Evolutionary conservation across 768 basidiomycete genomes (phyloP).

Genomic region (Pleurotus ostreatus): DNA sequence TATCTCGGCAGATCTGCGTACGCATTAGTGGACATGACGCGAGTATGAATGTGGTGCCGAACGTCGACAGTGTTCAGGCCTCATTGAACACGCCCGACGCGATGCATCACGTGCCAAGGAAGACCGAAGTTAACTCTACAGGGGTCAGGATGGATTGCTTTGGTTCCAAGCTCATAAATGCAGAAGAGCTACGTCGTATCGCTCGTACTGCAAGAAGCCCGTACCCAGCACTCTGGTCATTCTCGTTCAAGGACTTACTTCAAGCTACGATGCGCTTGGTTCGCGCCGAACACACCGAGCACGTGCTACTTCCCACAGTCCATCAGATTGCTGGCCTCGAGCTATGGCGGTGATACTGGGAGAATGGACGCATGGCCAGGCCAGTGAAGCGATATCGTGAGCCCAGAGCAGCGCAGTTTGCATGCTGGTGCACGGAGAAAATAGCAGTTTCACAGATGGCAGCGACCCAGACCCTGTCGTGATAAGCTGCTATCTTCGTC

Average conservation of each 20-base stretch:
- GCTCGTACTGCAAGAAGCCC: too few relatives aligned
- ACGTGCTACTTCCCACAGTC: too few relatives aligned
- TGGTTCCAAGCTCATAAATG: too few relatives aligned
- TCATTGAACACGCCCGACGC: conserved; percentile 3
- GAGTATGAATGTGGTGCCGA: neutral
- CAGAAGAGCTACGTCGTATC: too few relatives aligned
- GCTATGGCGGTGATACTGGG: neutral
- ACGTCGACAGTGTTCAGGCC: neutral
- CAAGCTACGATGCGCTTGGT: too few relatives aligned
- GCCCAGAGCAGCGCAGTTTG: neutral
- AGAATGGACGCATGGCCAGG: neutral
- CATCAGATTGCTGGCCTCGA: neutral
- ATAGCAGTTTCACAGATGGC: neutral
- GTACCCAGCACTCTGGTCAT: too few relatives aligned
- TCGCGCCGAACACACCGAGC: too few relatives aligned
- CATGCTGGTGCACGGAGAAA: neutral
- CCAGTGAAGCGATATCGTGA: neutral
- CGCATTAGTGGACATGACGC: neutral
- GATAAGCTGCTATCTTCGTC: conserved; percentile 4
- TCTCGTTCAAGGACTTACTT: too few relatives aligned
- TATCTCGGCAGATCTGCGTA: conserved; percentile 23
- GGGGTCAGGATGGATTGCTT: too few relatives aligned
- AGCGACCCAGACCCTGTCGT: conserved; percentile 1
- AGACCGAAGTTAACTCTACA: too few relatives aligned
- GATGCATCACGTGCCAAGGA: conserved; percentile 2